Evolutionary conservation across 2,329 filamentous ascomycete species (phyloP).

Genomic region (Trichophyton schoenleinii): DNA sequence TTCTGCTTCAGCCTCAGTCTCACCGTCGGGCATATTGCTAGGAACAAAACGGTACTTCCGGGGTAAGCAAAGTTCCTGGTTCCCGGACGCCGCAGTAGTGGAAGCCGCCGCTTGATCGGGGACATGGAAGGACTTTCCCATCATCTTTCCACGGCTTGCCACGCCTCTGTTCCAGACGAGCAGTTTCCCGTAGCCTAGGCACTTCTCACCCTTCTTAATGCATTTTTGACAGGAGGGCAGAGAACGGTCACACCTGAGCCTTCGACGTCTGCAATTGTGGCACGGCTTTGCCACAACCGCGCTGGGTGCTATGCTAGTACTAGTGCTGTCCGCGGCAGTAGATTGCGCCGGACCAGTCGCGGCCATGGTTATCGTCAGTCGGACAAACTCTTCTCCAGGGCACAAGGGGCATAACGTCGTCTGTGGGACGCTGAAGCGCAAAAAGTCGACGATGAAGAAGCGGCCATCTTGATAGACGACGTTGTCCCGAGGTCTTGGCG

Average conservation of each 20-base stretch:
- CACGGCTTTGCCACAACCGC: constrained; percentile 15
- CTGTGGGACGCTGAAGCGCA: background rate
- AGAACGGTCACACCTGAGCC: constrained; percentile 33
- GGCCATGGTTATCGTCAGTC: background rate
- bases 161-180: constrained; percentile 34
- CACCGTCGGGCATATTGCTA: background rate
- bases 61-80: background rate
- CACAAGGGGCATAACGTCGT: background rate
- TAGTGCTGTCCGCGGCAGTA: background rate
- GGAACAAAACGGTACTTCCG: constrained; percentile 3
- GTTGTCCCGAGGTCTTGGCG: background rate
- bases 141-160: constrained; percentile 37
- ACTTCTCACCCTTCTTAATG: constrained; percentile 32
- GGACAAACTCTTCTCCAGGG: background rate
- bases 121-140: constrained; percentile 40
- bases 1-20: background rate
- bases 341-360: background rate
- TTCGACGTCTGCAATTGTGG: constrained; percentile 34
- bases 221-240: constrained; percentile 33
- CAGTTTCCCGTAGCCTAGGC: constrained; percentile 32
- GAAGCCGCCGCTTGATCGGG: constrained; percentile 2
- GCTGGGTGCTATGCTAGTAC: background rate
- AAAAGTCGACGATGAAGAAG: background rate
- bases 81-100: background rate
- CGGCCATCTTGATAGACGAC: background rate